A percentile compares a stretch with the other conserved stretches of the same genome.
Evolutionary conservation across 257 asterid genomes (phyloP).

Genomic region (Apocynum venetum): DNA sequence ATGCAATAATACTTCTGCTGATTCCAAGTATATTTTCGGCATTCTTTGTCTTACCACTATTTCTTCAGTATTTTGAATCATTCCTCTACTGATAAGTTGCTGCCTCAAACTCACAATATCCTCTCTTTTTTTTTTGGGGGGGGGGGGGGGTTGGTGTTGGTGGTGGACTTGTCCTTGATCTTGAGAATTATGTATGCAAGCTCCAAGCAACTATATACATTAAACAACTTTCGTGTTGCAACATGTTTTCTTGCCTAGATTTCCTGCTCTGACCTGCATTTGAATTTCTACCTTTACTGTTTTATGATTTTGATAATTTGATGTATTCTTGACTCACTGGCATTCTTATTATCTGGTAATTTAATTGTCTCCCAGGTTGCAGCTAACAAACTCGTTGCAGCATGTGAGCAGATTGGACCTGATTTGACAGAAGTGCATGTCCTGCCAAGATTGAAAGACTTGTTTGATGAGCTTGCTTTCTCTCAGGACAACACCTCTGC

Average conservation of each 20-base stretch:
- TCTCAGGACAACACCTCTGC: constrained; percentile 48
- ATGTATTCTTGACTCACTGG: constrained; percentile 3
- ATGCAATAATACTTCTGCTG: not conserved
- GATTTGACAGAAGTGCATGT: constrained; percentile 70
- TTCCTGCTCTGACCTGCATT: not conserved
- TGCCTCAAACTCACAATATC: not conserved
- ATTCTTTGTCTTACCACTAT: not conserved
- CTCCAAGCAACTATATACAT: not conserved
- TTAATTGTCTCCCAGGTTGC: constrained; percentile 53
- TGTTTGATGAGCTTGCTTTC: constrained; percentile 84
- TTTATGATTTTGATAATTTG: not conserved
- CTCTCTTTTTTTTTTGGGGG: not conserved
- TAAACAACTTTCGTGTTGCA: not conserved
- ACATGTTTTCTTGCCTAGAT: not conserved
- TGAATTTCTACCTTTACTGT: not conserved
- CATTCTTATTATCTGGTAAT: constrained; percentile 16
- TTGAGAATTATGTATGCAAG: not conserved
- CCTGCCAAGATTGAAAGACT: constrained; percentile 77
- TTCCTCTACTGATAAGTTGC: not conserved
- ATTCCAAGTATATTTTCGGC: not conserved
- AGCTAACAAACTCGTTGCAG: constrained; percentile 68
- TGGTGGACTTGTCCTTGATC: not conserved
- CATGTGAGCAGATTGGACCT: constrained; percentile 88
- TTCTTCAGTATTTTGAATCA: constrained; percentile 1
- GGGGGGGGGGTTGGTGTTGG: not conserved